A percentile compares a stretch with the other conserved stretches of the same genome.
Evolutionary conservation across 345 rosid genomes (phyloP).

Genomic region (Anastatica hierochuntica): DNA sequence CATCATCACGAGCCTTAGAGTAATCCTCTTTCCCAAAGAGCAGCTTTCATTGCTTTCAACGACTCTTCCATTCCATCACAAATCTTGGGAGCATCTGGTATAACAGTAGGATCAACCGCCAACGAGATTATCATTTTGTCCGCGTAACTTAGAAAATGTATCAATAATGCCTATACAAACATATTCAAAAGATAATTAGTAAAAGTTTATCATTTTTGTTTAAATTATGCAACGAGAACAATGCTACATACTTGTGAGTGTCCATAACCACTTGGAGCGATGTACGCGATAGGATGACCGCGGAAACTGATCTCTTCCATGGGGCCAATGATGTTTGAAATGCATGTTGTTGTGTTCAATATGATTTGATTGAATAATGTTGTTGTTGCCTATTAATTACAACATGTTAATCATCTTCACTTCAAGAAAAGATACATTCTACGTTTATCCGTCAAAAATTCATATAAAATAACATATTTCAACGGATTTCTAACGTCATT

Average conservation of each 20-base stretch:
- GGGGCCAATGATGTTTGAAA: slow-evolving; percentile 55
- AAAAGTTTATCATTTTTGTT: too few relatives aligned
- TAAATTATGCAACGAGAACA: background rate
- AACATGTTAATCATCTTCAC: too few relatives aligned
- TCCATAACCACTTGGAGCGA: slow-evolving; percentile 50
- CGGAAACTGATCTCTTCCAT: slow-evolving; percentile 44
- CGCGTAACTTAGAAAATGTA: slow-evolving; percentile 56
- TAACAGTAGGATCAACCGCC: slow-evolving; percentile 47
- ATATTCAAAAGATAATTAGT: background rate
- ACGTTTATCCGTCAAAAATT: too few relatives aligned
- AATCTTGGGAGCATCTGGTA: slow-evolving; percentile 52
- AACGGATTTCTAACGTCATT: too few relatives aligned
- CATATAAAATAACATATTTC: too few relatives aligned
- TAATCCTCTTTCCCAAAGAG: slow-evolving; percentile 4
- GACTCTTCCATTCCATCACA: slow-evolving; percentile 46
- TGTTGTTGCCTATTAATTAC: slow-evolving; percentile 26
- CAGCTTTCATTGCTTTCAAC: slow-evolving; percentile 34
- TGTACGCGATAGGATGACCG: slow-evolving; percentile 47
- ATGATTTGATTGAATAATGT: slow-evolving; percentile 24
- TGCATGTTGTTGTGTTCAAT: slow-evolving; percentile 33
- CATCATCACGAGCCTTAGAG: slow-evolving; percentile 4
- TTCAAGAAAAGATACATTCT: too few relatives aligned
- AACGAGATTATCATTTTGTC: slow-evolving; percentile 45
- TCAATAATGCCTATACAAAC: slow-evolving; percentile 46
- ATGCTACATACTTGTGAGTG: slow-evolving; percentile 32